Evolutionary conservation across 2,329 filamentous ascomycete species (phyloP).

Genomic region (Scleromitrula shiraiana): DNA sequence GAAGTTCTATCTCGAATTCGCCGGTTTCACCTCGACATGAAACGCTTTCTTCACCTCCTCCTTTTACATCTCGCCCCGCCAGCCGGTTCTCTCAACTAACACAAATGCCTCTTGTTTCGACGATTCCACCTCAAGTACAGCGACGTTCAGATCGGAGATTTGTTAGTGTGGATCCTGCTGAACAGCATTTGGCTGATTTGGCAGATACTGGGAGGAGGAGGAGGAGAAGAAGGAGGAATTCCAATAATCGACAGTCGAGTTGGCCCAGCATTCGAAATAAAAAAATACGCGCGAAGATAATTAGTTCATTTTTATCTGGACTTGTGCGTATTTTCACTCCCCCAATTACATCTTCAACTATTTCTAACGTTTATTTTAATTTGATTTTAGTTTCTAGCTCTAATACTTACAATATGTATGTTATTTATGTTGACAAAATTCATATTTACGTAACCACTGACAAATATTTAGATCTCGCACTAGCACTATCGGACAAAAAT

Average conservation of each 20-base stretch:
- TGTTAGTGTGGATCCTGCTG: slow-evolving; percentile 40
- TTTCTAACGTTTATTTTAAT: slow-evolving; percentile 3
- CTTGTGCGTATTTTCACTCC: slow-evolving; percentile 16
- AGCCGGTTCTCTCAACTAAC: slow-evolving; percentile 12
- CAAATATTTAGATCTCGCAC: slow-evolving; percentile 46
- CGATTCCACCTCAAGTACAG: slow-evolving; percentile 12
- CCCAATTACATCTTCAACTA: no score
- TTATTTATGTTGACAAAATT: background rate
- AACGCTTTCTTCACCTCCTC: slow-evolving; percentile 2
- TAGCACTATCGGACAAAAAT: slow-evolving; percentile 58
- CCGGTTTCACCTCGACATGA: background rate
- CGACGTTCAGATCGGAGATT: slow-evolving; percentile 25
- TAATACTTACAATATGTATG: slow-evolving; percentile 22
- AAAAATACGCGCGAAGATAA: slow-evolving; percentile 45
- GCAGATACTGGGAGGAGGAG: slow-evolving; percentile 36
- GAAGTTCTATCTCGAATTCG: slow-evolving; percentile 7
- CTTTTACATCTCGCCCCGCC: slow-evolving; percentile 14
- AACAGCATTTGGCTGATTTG: slow-evolving; percentile 39
- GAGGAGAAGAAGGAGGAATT: slow-evolving; percentile 25
- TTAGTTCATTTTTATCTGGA: slow-evolving; percentile 59
- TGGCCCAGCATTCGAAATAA: slow-evolving; percentile 48
- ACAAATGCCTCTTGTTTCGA: slow-evolving; percentile 10
- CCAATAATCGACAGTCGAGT: slow-evolving; percentile 17
- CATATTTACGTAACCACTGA: background rate
- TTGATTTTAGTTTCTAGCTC: slow-evolving; percentile 20